phyloP scores from a whole-genome alignment of 2,329 filamentous ascomycete species.

The Graphiopsis chlorocephala region DNA sequence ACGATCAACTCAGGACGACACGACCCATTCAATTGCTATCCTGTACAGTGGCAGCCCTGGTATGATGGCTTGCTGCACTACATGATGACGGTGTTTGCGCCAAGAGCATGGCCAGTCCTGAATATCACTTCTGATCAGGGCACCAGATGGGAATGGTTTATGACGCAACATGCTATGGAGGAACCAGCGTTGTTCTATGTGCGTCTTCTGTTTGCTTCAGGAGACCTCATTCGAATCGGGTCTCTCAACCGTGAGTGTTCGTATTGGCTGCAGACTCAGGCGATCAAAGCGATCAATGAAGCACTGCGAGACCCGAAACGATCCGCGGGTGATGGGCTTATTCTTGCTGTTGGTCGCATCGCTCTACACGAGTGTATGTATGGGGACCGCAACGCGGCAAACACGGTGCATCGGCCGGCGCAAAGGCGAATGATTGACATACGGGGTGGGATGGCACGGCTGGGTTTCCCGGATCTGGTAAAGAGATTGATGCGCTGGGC shows the following conservation, averaged over 20 bases:
- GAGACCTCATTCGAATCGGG: conserved; percentile 30
- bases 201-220: conserved; percentile 33
- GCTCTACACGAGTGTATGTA: conserved; percentile 36
- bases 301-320: conserved; percentile 24
- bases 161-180: conserved; percentile 32
- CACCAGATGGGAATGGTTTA: conserved; percentile 33
- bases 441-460: conserved; percentile 31
- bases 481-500: conserved; percentile 35
- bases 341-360: conserved; percentile 34
- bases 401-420: conserved; percentile 32
- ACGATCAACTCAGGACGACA: conserved; percentile 10
- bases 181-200: conserved; percentile 36
- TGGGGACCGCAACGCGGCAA: conserved; percentile 31
- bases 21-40: conserved; percentile 32
- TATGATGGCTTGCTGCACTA: conserved; percentile 33
- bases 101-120: conserved; percentile 34
- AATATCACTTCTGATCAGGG: conserved; percentile 31
- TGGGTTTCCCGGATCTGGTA: conserved; percentile 33
- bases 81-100: conserved; percentile 36
- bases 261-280: conserved; percentile 30
- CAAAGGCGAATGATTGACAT: conserved; percentile 35
- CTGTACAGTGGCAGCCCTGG: conserved; percentile 32
- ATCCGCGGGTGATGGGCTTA: conserved; percentile 26
- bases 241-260: conserved; percentile 23
- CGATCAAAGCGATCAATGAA: conserved; percentile 31